Percentiles rank a stretch among this genome's conserved stretches.
Conservation (phyloP, 2,329 filamentous ascomycete species). For the Pseudogymnoascus sp. region DNA sequence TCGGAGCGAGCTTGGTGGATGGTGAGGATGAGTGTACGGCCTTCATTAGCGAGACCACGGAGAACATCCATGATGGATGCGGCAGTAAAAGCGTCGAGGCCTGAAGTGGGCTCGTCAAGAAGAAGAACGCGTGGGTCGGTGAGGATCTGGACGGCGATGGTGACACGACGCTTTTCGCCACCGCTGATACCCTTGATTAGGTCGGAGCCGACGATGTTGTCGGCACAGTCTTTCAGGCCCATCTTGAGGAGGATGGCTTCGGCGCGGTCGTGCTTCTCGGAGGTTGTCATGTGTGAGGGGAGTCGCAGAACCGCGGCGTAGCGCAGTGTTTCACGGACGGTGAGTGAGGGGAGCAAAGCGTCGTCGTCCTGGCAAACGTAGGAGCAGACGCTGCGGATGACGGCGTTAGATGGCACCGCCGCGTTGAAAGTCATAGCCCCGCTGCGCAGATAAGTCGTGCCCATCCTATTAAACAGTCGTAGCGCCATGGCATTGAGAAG, state of each 20-base stretch:
- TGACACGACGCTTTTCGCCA: conserved; percentile 70
- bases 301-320: conserved; percentile 66
- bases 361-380: conserved; percentile 77
- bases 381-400: conserved; percentile 65
- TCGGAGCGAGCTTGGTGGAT: conserved; percentile 73
- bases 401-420: conserved; percentile 57
- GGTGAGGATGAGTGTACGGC: conserved; percentile 66
- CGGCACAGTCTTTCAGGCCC: conserved; percentile 70
- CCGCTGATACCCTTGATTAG: conserved; percentile 72
- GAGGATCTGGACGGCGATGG: conserved; percentile 70
- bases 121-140: conserved; percentile 67
- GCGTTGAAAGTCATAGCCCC: conserved; percentile 66
- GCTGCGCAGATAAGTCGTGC: conserved; percentile 53
- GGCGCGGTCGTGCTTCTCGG: conserved; percentile 59
- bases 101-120: conserved; percentile 70
- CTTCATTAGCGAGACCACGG: conserved; percentile 62
- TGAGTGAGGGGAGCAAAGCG: conserved; percentile 64
- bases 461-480: conserved; percentile 53
- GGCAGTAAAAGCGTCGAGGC: conserved; percentile 71
- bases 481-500: conserved; percentile 67
- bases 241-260: conserved; percentile 68
- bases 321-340: conserved; percentile 65
- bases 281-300: conserved; percentile 61
- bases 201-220: conserved; percentile 66
- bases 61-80: conserved; percentile 70